A percentile compares a stretch with the other conserved stretches of the same genome.
These are phyloP conservation scores for Phytophthora sojae DNA, from an alignment of 352 stramenopile genomes.

Conservation along the genomic window DNA sequence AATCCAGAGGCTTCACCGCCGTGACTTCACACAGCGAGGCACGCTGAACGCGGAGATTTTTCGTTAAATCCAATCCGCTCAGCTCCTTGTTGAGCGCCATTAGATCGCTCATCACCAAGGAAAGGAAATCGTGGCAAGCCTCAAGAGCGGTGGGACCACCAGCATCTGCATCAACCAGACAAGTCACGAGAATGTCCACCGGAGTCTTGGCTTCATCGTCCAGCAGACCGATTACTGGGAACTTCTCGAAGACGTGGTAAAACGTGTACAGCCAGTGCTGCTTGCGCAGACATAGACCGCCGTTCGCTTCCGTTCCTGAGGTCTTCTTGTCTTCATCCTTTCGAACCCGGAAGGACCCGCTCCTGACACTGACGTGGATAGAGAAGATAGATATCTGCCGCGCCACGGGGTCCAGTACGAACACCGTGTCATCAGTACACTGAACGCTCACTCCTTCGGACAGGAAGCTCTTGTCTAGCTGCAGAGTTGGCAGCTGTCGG, in stretches of 20 bases:
- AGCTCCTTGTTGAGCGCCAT: constrained; percentile 32
- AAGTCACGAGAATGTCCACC: not conserved
- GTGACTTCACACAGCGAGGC: not conserved
- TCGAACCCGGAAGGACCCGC: constrained; percentile 48
- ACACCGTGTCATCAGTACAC: constrained; percentile 23
- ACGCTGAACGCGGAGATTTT: not conserved
- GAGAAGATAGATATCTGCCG: constrained; percentile 1
- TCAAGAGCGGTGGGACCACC: not conserved
- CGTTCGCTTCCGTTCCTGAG: not conserved
- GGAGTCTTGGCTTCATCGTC: not conserved
- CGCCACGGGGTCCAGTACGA: constrained; percentile 32
- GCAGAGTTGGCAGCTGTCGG: constrained; percentile 23
- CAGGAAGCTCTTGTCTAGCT: constrained; percentile 24
- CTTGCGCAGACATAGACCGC: not conserved
- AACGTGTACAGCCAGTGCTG: constrained; percentile 32
- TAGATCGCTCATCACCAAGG: constrained; percentile 33
- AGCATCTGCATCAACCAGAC: not conserved
- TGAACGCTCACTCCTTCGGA: constrained; percentile 10
- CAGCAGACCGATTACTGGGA: constrained; percentile 33
- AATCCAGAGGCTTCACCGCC: not conserved
- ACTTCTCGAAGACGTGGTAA: constrained; percentile 58
- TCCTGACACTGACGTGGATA: constrained; percentile 36
- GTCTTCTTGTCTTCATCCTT: constrained; percentile 7
- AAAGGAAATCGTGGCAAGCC: constrained; percentile 8
- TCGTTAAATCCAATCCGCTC: constrained; percentile 18